Conservation (phyloP, 805 yeast genomes). For the Hanseniaspora vineae region DNA sequence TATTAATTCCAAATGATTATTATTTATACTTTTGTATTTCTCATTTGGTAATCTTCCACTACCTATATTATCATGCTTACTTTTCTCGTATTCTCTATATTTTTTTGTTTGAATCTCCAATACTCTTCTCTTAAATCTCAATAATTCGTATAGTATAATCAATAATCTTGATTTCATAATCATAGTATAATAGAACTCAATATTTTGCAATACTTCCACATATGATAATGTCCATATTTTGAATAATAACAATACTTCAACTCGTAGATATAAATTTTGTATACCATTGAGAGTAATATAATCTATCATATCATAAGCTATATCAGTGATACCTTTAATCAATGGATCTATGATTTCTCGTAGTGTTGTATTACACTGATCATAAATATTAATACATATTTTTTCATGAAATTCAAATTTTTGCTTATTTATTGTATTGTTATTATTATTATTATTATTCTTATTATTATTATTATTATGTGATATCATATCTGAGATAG, state of each 20-base stretch:
- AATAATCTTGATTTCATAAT: slow-evolving; percentile 57
- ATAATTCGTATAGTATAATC: slow-evolving; percentile 51
- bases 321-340: slow-evolving; percentile 34
- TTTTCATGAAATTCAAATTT: slow-evolving; percentile 35
- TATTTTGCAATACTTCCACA: slow-evolving; percentile 6
- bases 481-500: slow-evolving; percentile 13
- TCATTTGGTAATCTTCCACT: too few relatives aligned
- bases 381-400: slow-evolving; percentile 40
- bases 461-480: slow-evolving; percentile 4
- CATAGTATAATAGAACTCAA: slow-evolving; percentile 38
- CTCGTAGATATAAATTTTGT: slow-evolving; percentile 34
- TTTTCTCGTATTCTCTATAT: slow-evolving; percentile 10
- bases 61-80: slow-evolving; percentile 28
- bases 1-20: too few relatives aligned
- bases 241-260: slow-evolving; percentile 26
- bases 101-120: slow-evolving; percentile 7
- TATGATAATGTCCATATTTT: slow-evolving; percentile 17
- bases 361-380: slow-evolving; percentile 33
- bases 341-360: slow-evolving; percentile 35
- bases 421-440: slow-evolving; percentile 3
- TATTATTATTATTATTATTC: too few relatives aligned
- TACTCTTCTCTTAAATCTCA: slow-evolving; percentile 23
- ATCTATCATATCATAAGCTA: slow-evolving; percentile 27
- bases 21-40: too few relatives aligned
- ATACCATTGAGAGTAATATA: slow-evolving; percentile 12